Evolutionary conservation across 2,329 filamentous ascomycete genomes (phyloP), one percentile per base, ranked within the genome.

Genomic region (Annulohypoxylon truncatum): DNA sequence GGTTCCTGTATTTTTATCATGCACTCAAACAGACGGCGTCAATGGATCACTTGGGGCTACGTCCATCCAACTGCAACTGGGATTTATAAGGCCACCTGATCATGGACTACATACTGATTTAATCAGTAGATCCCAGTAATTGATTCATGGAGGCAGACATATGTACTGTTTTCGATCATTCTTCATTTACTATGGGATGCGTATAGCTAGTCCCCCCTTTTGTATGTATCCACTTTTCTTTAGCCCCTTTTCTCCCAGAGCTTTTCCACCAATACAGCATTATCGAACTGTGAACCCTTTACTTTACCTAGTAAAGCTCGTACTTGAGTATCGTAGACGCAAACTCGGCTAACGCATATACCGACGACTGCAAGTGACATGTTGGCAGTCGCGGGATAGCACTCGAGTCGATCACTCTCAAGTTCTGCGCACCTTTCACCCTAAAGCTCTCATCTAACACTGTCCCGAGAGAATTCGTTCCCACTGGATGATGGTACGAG

Each of bases 361-460:
- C 55, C 13, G 61, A 59, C 0, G 67, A 65, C 42, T 70, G 67
- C 6, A 67, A 22, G 40, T 71, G 71, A 26, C 69, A 70, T 18
- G 71, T 68, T 2, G 69, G 35, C 2, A 70, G 50, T 15, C 51
- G 29, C 0, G 71, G 71, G 8, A 69, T 33, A 1, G 66, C 63
- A 26, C 61, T 67, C 3, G 66, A 66, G 26, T 69, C 71, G 8
- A 73, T 61, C 3, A 73, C 67, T n/a, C 71, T 59, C 12, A 73
- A 38, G 22, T 64, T 66, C 18, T 65, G 50, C 1, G 64, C 26
- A 0, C 70, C 71, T 35, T 71, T 68, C n/a, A 72, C 65, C 13
- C 66, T 33, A 29, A 67, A 70, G 29, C 64, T 46, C 2, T 29
- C 8, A 44, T 71, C 68, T 20, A 73, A 53, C 13, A 70, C 70